A percentile compares a stretch with the other conserved stretches of the same genome.
Conservation (phyloP, 345 rosid genomes). For the Euphorbia lathyris region DNA sequence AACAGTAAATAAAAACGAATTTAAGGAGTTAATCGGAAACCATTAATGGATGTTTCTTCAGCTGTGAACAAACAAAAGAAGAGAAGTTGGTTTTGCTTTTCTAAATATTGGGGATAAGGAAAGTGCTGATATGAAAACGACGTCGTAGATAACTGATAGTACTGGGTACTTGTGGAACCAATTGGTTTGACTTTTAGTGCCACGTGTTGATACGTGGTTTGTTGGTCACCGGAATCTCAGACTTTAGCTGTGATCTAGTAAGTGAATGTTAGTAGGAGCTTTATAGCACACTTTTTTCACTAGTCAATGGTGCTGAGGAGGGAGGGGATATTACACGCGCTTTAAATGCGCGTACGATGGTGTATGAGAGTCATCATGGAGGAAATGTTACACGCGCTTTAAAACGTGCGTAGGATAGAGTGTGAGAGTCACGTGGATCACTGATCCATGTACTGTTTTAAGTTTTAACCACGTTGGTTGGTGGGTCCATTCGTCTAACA, state of each 20-base stretch:
- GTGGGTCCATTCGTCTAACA: neutral
- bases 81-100: neutral
- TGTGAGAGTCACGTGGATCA: conserved; percentile 11
- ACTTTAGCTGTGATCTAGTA: conserved; percentile 15
- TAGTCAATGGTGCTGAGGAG: neutral
- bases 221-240: conserved; percentile 1
- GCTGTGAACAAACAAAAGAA: neutral
- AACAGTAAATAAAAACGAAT: conserved; percentile 19
- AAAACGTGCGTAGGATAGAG: too few species aligned
- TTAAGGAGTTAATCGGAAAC: neutral
- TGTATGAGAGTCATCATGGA: neutral
- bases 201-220: conserved; percentile 20
- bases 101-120: conserved; percentile 16
- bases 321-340: conserved; percentile 6
- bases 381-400: too few species aligned
- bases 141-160: neutral
- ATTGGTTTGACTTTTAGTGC: neutral
- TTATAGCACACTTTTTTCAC: neutral
- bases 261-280: too few species aligned
- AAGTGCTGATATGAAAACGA: conserved; percentile 12
- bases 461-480: neutral
- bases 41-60: neutral
- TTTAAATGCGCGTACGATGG: neutral
- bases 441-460: too few species aligned
- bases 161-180: neutral